Evolutionary conservation across 2,329 filamentous ascomycete species (phyloP), one percentile per base, ranked within the genome.

Genomic region (Simplicillium aogashimaense): DNA sequence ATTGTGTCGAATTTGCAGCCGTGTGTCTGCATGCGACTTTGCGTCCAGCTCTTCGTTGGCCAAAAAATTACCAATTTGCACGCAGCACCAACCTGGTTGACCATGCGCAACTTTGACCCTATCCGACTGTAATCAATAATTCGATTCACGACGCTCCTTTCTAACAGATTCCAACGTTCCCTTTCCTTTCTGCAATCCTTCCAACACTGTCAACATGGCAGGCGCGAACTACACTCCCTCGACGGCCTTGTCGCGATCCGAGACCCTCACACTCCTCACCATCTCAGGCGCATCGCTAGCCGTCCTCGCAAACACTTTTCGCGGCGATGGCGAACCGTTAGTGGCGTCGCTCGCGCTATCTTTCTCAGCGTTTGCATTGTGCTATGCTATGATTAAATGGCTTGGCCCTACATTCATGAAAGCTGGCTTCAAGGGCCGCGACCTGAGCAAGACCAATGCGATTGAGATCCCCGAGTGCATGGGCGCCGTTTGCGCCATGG

Each of bases 391-490:
- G 66, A 90, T 97, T 61, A 74, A 84, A 67, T 97, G 90, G 90
- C 82, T 95, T 6, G 90, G 90, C 1, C 81, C 86, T 41, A 82
- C 84, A 1, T 97, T 98, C 59, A 81, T 95, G 58, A 80, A 76
- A 50, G 86, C 86, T 30, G 92, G 90, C 13, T 76, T 95, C 56
- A 92, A 89, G 58, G 92, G 92, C 41, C 84, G 77, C 53, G 92
- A 98, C 60, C 72, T 95, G 70, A 82, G 83, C 56, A 98, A 72
- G 58, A 50, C 58, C 35, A 57, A 78, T 52, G 77, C 77, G 49
- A 73, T 73, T 44, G 86, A 92, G 61, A 83, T 95, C 53, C 92
- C 92, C 16, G 92, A 98, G 63, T 90, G 86, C 50, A 95, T 98
- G 89, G 92, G 92, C 25, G 86, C 87, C 43, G 76, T 98, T 18